phyloP scores from a whole-genome alignment of 2,329 filamentous ascomycete species.

The Pseudocercospora fuligena region DNA sequence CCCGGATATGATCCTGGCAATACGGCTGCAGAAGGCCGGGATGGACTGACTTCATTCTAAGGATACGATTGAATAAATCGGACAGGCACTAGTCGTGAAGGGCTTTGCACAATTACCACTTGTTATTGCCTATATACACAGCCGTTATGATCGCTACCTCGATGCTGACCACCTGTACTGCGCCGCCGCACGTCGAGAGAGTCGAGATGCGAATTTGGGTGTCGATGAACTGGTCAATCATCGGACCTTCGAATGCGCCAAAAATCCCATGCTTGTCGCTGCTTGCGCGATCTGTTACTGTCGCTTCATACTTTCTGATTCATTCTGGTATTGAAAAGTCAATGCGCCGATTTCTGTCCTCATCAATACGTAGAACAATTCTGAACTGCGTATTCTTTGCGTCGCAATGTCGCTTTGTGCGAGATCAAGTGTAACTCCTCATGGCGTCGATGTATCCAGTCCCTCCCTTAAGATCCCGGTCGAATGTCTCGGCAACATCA shows the following conservation, averaged over 20 bases:
- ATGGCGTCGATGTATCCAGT: slow-evolving; percentile 81
- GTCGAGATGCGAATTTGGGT: not conserved
- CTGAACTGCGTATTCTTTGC: not conserved
- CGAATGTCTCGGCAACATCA: slow-evolving; percentile 83
- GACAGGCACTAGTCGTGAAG: not conserved
- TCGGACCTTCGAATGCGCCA: not conserved
- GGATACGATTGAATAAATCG: not conserved
- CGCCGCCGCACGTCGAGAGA: not conserved
- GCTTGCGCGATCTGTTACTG: not conserved
- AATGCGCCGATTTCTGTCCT: not conserved
- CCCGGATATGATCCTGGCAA: not conserved
- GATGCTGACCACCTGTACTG: not conserved
- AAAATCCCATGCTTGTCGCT: not conserved
- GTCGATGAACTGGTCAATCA: not conserved
- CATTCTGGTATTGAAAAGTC: slow-evolving; percentile 6
- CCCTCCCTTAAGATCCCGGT: slow-evolving; percentile 80
- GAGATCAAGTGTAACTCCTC: slow-evolving; percentile 69
- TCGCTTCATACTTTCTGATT: not conserved
- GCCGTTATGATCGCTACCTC: not conserved
- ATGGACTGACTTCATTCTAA: not conserved
- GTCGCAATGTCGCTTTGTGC: not conserved
- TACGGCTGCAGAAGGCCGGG: not conserved
- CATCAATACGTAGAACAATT: not conserved
- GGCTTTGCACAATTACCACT: slow-evolving; percentile 8
- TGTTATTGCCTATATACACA: slow-evolving; percentile 2